These are phyloP conservation scores for Pseudocercospora fuligena DNA, from an alignment of 2,329 filamentous ascomycete species.

Conservation along the genomic window DNA sequence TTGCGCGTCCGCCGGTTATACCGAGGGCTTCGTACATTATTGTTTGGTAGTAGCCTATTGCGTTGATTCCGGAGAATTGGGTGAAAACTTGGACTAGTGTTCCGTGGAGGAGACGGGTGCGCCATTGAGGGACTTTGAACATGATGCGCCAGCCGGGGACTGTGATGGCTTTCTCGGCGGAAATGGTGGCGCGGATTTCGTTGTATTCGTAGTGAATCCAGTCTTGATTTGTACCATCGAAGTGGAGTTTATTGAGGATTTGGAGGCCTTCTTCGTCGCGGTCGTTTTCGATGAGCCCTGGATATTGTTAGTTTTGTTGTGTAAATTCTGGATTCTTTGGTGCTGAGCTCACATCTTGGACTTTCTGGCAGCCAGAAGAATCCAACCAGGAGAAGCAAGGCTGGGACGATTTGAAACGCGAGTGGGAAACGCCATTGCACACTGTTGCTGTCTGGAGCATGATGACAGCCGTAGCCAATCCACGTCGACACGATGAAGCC, in stretches of 20 bases:
- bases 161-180: constrained; percentile 61
- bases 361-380: constrained; percentile 43
- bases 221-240: constrained; percentile 59
- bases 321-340: background rate
- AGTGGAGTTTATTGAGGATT: constrained; percentile 56
- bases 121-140: constrained; percentile 63
- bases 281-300: constrained; percentile 36
- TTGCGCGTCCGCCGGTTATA: constrained; percentile 57
- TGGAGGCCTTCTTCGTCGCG: constrained; percentile 26
- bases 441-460: constrained; percentile 42
- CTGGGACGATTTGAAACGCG: constrained; percentile 53
- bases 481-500: constrained; percentile 62
- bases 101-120: constrained; percentile 66
- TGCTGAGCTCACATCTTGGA: constrained; percentile 5
- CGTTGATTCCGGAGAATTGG: constrained; percentile 67
- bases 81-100: constrained; percentile 68
- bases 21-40: constrained; percentile 63
- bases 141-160: constrained; percentile 61
- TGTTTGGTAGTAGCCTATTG: constrained; percentile 67
- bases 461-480: constrained; percentile 56
- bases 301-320: background rate
- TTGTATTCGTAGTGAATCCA: constrained; percentile 63
- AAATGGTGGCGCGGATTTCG: constrained; percentile 66
- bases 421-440: constrained; percentile 49
- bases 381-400: constrained; percentile 48